Percentiles rank a stretch among this genome's conserved stretches.
Conservation (phyloP, 805 yeast species). For the Brettanomyces custersianus region DNA sequence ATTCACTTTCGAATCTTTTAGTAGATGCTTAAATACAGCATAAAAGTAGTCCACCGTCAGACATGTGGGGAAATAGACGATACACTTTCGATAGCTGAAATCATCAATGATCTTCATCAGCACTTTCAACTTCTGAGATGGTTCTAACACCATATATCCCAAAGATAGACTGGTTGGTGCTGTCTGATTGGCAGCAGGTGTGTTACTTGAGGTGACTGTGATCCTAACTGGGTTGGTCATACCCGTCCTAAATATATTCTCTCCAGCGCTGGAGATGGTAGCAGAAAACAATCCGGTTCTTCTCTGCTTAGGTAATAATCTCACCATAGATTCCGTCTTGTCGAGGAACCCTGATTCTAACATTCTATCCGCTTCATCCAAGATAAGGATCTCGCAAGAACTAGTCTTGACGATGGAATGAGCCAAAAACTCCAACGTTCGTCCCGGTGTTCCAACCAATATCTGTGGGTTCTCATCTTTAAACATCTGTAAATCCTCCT, state of each 20-base stretch:
- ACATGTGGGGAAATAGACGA: conserved; percentile 91
- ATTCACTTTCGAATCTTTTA: conserved; percentile 16
- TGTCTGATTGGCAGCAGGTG: conserved; percentile 24
- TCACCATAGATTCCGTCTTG: conserved; percentile 60
- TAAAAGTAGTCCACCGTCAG: conserved; percentile 73
- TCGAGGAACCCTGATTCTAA: conserved; percentile 67
- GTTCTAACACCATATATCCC: conserved; percentile 48
- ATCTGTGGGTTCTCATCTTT: conserved; percentile 55
- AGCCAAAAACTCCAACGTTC: conserved; percentile 65
- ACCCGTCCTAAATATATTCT: conserved; percentile 74
- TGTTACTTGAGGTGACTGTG: conserved; percentile 50
- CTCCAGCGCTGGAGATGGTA: conserved; percentile 77
- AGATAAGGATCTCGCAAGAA: conserved; percentile 61
- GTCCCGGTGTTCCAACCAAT: conserved; percentile 87
- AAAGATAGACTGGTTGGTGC: conserved; percentile 61
- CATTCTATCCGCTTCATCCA: conserved; percentile 91
- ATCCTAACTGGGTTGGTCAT: conserved; percentile 88
- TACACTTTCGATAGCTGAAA: conserved; percentile 63
- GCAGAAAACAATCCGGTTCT: conserved; percentile 94
- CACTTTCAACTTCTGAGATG: conserved; percentile 52
- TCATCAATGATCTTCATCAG: conserved; percentile 45
- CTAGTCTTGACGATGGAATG: conserved; percentile 49
- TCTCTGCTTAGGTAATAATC: conserved; percentile 76
- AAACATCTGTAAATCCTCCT: conserved; percentile 64
- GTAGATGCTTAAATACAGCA: conserved; percentile 37